Conservation (phyloP, 805 yeast species). For the Scheffersomyces amazonensis region DNA sequence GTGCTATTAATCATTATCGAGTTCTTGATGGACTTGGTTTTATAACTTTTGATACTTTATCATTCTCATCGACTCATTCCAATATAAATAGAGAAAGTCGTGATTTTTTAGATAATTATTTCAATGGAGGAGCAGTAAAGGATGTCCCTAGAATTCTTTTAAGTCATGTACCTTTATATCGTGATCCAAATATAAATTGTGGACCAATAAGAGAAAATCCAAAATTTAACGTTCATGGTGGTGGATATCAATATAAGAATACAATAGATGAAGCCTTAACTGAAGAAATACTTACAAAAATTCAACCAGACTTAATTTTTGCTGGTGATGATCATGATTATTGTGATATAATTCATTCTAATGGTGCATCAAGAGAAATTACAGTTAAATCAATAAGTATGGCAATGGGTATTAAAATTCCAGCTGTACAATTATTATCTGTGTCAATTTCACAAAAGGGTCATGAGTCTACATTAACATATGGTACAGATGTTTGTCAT, state of each 20-base stretch:
- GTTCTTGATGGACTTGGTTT: constrained; percentile 30
- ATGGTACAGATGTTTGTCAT: constrained; percentile 42
- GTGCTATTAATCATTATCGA: constrained; percentile 23
- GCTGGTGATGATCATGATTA: constrained; percentile 98
- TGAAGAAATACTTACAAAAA: constrained; percentile 49
- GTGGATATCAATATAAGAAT: constrained; percentile 87
- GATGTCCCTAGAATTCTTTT: constrained; percentile 61
- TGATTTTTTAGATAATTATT: constrained; percentile 44
- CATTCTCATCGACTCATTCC: constrained; percentile 56
- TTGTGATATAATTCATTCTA: constrained; percentile 68
- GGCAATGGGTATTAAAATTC: constrained; percentile 40
- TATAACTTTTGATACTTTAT: constrained; percentile 69
- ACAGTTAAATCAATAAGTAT: constrained; percentile 39
- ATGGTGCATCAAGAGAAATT: constrained; percentile 23
- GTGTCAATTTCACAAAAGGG: constrained; percentile 8
- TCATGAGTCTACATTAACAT: constrained; percentile 8
- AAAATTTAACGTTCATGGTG: constrained; percentile 47
- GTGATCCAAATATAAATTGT: constrained; percentile 65
- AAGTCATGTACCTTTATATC: constrained; percentile 82
- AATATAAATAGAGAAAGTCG: constrained; percentile 49
- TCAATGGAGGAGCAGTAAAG: constrained; percentile 7
- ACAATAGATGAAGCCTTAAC: constrained; percentile 63
- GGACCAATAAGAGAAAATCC: constrained; percentile 75
- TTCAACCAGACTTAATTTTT: constrained; percentile 69
- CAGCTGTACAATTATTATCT: constrained; percentile 40